Evolutionary conservation across 2,329 filamentous ascomycete genomes (phyloP).

Genomic region (Cladophialophora psammophila): DNA sequence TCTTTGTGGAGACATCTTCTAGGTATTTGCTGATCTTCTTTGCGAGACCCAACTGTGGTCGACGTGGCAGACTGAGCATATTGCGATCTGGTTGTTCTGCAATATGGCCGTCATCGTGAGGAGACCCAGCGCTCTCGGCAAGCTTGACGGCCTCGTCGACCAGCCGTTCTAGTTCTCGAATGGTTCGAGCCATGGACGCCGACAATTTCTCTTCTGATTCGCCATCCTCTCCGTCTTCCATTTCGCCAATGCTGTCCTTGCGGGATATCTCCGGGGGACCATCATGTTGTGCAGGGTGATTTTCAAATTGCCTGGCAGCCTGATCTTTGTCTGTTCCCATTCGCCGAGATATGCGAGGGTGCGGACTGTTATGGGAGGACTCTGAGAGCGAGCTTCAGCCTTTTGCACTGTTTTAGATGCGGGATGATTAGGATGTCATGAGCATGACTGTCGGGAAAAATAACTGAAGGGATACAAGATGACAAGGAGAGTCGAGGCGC

Average conservation of each 20-base stretch:
- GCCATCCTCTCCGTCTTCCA: conserved; percentile 7
- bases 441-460: background rate
- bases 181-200: conserved; percentile 45
- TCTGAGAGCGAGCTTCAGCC: background rate
- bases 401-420: background rate
- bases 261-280: background rate
- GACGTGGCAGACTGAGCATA: background rate
- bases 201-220: conserved; percentile 22
- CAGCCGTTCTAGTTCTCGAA: conserved; percentile 47
- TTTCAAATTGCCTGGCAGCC: background rate
- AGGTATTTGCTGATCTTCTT: conserved; percentile 23
- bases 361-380: background rate
- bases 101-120: conserved; percentile 1
- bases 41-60: conserved; percentile 14
- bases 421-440: background rate
- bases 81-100: background rate
- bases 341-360: background rate
- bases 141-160: conserved; percentile 49
- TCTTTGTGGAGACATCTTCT: conserved; percentile 1
- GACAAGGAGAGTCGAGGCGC: background rate
- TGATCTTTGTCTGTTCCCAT: background rate
- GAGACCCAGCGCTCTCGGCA: conserved; percentile 38
- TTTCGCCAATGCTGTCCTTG: background rate
- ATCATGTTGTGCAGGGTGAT: background rate
- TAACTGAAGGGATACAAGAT: background rate